phyloP scores from a whole-genome alignment of 306 rosid genomes.

The Acacia melanoxylon region DNA sequence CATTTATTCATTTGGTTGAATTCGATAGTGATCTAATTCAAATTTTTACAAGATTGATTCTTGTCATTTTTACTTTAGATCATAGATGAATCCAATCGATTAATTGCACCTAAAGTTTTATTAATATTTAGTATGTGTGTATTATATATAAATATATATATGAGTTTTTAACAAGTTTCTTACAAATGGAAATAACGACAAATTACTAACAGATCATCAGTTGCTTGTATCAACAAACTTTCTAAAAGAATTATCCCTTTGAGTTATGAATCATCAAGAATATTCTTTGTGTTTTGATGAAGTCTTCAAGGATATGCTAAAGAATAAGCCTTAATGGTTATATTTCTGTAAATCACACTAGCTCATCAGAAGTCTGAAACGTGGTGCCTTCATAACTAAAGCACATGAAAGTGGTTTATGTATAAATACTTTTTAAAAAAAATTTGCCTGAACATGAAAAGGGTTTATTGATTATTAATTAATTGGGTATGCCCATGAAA shows the following conservation, averaged over 20 bases:
- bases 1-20: too few species aligned
- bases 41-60: too few species aligned
- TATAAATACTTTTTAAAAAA: neutral
- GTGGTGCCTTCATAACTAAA: slow-evolving; percentile 35
- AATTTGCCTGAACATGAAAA: too few species aligned
- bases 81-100: neutral
- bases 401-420: slow-evolving; percentile 10
- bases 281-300: neutral
- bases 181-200: neutral
- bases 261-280: neutral
- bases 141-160: too few species aligned
- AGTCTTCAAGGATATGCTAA: neutral
- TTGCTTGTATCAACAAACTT: neutral
- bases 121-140: too few species aligned
- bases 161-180: neutral
- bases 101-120: neutral
- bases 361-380: neutral
- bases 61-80: too few species aligned
- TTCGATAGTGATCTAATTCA: neutral
- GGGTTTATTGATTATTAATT: neutral
- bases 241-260: neutral
- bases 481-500: too few species aligned
- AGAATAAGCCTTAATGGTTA: neutral
- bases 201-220: neutral
- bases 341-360: too few species aligned